A percentile compares a stretch with the other conserved stretches of the same genome.
Conservation (phyloP, 2,329 filamentous ascomycete genomes). For the Colletotrichum agaves region DNA sequence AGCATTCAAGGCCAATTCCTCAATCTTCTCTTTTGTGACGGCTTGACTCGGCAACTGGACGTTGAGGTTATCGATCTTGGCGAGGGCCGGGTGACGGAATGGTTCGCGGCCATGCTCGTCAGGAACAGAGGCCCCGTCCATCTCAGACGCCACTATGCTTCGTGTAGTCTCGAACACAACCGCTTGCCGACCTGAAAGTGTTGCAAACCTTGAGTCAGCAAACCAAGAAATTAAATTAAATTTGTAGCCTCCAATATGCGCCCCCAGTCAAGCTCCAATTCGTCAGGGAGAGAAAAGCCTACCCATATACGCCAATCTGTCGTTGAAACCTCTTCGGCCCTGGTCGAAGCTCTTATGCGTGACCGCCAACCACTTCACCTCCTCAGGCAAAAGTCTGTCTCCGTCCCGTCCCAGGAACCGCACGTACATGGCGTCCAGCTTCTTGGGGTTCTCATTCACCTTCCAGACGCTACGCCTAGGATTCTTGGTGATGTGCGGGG, state of each 20-base stretch:
- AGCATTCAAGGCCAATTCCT: slow-evolving; percentile 74
- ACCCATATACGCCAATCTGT: slow-evolving; percentile 91
- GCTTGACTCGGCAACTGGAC: slow-evolving; percentile 68
- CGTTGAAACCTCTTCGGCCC: slow-evolving; percentile 92
- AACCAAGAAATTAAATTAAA: no score
- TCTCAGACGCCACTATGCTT: slow-evolving; percentile 62
- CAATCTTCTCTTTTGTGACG: slow-evolving; percentile 73
- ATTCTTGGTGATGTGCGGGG: slow-evolving; percentile 66
- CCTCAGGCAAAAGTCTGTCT: slow-evolving; percentile 81
- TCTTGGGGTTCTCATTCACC: slow-evolving; percentile 80
- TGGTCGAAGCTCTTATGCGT: slow-evolving; percentile 99
- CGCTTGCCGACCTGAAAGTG: slow-evolving; percentile 43
- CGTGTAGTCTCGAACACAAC: slow-evolving; percentile 46
- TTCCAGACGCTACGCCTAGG: slow-evolving; percentile 65
- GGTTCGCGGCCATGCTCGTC: slow-evolving; percentile 69
- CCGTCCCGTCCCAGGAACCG: slow-evolving; percentile 79
- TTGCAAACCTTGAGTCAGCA: slow-evolving; percentile 24
- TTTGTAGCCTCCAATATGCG: background rate
- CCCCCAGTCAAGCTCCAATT: background rate
- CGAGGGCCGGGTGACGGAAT: slow-evolving; percentile 76
- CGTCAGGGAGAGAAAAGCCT: slow-evolving; percentile 43
- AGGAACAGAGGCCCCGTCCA: slow-evolving; percentile 44
- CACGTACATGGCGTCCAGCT: slow-evolving; percentile 82
- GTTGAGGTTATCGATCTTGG: slow-evolving; percentile 79
- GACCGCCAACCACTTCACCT: slow-evolving; percentile 95